Evolutionary conservation across 495 filamentous ascomycete species (phyloP), one percentile per base, ranked within the genome.

Genomic region (Aspergillus hancockii): DNA sequence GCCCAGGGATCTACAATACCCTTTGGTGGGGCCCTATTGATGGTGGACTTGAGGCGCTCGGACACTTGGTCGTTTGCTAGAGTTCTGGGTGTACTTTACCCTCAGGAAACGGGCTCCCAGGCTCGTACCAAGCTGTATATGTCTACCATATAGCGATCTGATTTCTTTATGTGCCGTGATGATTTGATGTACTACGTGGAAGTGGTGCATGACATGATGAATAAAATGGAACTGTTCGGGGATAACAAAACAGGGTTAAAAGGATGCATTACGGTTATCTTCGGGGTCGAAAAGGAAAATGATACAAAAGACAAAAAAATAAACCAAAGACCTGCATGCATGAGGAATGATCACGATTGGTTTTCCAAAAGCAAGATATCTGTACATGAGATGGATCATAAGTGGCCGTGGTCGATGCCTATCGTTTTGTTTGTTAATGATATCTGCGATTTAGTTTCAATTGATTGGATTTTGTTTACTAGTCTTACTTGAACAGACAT

Each of bases 301-400:
- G 38, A 41, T 8, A 41, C 8, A 36, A 46, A 43, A 45, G 40
- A 54, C 22, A 30, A n/a, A n/a, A n/a, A n/a, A n/a, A n/a, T n/a
- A n/a, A n/a, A n/a, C n/a, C n/a, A 56, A 49, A 49, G 32, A 61
- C 38, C 25, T 50, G 47, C 46, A 31, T 57, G 53, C 65, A 65
- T 69, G 69, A 69, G 50, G 52, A 59, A 67, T 57, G 69, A 68
- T 59, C 63, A 68, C 63, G 66, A 71, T 51, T 68, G 64, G 58
- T 66, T 67, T 21, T 52, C 53, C 49, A 62, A 58, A 62, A 67
- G 63, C 56, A 61, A 67, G 55, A 64, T 66, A 57, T 61, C 57
- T 73, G 71, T 75, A 75, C 63, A 70, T 74, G 70, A 68, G 49
- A 66, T 63, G 60, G 63, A 18, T 21, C 54, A 61, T 46, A 63